phyloP scores from a whole-genome alignment of 306 rosid genomes.

The Prunus mongolica region DNA sequence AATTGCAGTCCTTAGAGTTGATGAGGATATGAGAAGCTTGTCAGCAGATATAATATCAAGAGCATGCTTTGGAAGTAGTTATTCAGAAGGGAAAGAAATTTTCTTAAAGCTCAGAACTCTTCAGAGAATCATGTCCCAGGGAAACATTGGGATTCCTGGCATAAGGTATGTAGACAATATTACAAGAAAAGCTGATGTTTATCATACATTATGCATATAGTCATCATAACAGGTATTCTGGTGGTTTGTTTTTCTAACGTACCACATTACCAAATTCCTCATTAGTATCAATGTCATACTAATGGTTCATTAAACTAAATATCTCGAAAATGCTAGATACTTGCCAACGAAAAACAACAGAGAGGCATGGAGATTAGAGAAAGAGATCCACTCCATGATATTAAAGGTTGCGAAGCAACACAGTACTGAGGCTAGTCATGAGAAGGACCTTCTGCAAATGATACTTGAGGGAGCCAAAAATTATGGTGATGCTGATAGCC shows the following conservation, averaged over 20 bases:
- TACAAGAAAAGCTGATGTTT: not conserved
- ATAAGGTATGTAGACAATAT: slow-evolving; percentile 24
- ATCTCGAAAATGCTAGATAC: slow-evolving; percentile 27
- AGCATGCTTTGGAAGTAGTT: slow-evolving; percentile 72
- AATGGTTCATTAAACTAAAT: not conserved
- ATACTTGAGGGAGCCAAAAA: slow-evolving; percentile 55
- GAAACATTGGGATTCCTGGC: slow-evolving; percentile 54
- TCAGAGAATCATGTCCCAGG: slow-evolving; percentile 41
- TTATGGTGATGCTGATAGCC: slow-evolving; percentile 1
- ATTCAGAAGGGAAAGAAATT: slow-evolving; percentile 52
- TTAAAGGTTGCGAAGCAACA: slow-evolving; percentile 40
- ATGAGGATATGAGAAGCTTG: slow-evolving; percentile 47
- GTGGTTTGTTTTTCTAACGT: no score
- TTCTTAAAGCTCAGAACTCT: slow-evolving; percentile 60
- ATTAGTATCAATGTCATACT: not conserved
- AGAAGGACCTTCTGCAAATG: slow-evolving; percentile 63
- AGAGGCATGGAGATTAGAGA: slow-evolving; percentile 56
- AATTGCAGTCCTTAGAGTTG: slow-evolving; percentile 41
- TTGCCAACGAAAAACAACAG: slow-evolving; percentile 54
- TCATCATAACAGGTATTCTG: not conserved
- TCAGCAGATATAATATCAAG: slow-evolving; percentile 58
- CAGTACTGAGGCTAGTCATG: slow-evolving; percentile 15
- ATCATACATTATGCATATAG: not conserved
- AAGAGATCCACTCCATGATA: slow-evolving; percentile 49
- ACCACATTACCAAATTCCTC: not conserved